Base-by-base conservation (phyloP, 2,329 filamentous ascomycete genomes). In the Aspergillus sp. region DNA sequence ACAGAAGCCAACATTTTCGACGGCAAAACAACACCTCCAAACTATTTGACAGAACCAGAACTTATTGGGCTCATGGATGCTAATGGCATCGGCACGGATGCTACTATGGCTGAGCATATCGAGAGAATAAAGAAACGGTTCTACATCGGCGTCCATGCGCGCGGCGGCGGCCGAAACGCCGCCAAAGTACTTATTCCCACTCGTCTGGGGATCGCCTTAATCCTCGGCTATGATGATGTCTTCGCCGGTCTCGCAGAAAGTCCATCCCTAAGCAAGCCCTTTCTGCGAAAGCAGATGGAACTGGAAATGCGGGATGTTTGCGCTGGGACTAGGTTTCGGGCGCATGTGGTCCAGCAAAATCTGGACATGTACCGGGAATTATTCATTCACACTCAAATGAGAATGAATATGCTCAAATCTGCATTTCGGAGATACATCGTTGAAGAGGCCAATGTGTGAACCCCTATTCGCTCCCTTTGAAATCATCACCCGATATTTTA, bases 91-190 rank as follows among this genome's bases (percentile, higher is more conserved):
- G 95, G 95, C 12, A 99, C 95, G 9, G 95, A 99, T 77, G 95
- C 95, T 6, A 99, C 95, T 1, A 99, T 99, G 95, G 95, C 95
- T 0, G 95, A 99, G 68, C 95, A 99, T 71, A 99, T 99, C 68
- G 87, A 90, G 58, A 99, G 93, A 75, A 96, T 99, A 67, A 92
- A 98, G 74, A 86, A 93, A 58, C 83, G 95, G 59, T 83, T 93
- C 66, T 99, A 99, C 69, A 93, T 92, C 50, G 85, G 87, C 56
- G 88, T 89, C 70, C 70, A 85, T 76, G 70, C 81, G 69, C 82
- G 79, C 50, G 78, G 78, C 55, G 73, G 72, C 54, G 77, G 78
- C 39, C 76, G 78, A 44, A 78, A 79, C 49, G 66, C 73, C 53
- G 81, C 95, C 45, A 88, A 91, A 70, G 91, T 96, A 68, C 96